These are phyloP conservation scores for Zygosaccharomyces gambellarensis DNA, from an alignment of 805 yeast genomes.

Conservation along the genomic window DNA sequence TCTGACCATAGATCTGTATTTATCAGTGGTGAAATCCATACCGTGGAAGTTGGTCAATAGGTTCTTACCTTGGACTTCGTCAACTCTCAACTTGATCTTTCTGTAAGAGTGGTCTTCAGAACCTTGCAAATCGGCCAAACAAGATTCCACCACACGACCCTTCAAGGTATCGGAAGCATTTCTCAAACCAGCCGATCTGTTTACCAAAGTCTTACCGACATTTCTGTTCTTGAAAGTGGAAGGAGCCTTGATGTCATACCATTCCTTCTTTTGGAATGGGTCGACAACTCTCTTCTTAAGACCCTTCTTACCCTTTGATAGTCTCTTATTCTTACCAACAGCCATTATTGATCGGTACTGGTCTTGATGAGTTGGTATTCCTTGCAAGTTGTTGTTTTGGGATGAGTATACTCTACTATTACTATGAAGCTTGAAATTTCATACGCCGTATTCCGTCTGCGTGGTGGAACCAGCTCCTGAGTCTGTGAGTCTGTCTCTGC, in stretches of 20 bases:
- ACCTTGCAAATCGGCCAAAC: slow-evolving; percentile 96
- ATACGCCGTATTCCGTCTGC: slow-evolving; percentile 1
- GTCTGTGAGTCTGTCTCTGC: not conserved
- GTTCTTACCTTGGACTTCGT: slow-evolving; percentile 98
- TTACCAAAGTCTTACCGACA: slow-evolving; percentile 97
- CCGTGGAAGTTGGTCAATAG: slow-evolving; percentile 99
- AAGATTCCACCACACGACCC: slow-evolving; percentile 95
- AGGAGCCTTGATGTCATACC: slow-evolving; percentile 99
- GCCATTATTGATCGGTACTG: slow-evolving; percentile 44
- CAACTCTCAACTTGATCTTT: slow-evolving; percentile 96
- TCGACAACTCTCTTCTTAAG: slow-evolving; percentile 98
- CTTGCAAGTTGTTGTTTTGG: not conserved
- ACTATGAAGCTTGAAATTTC: slow-evolving; percentile 4
- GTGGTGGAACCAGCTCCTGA: not conserved
- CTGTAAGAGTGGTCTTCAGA: slow-evolving; percentile 98
- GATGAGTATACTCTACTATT: not conserved
- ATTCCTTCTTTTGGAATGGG: slow-evolving; percentile 99
- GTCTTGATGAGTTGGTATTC: slow-evolving; percentile 10
- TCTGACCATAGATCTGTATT: slow-evolving; percentile 95
- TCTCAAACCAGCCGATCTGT: slow-evolving; percentile 97
- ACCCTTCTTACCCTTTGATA: slow-evolving; percentile 91
- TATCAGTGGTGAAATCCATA: slow-evolving; percentile 95
- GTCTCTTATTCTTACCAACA: slow-evolving; percentile 84
- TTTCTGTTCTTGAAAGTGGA: slow-evolving; percentile 97
- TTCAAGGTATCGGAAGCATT: slow-evolving; percentile 97